Conservation (phyloP, 345 rosid genomes). For the Combretum micranthum region DNA sequence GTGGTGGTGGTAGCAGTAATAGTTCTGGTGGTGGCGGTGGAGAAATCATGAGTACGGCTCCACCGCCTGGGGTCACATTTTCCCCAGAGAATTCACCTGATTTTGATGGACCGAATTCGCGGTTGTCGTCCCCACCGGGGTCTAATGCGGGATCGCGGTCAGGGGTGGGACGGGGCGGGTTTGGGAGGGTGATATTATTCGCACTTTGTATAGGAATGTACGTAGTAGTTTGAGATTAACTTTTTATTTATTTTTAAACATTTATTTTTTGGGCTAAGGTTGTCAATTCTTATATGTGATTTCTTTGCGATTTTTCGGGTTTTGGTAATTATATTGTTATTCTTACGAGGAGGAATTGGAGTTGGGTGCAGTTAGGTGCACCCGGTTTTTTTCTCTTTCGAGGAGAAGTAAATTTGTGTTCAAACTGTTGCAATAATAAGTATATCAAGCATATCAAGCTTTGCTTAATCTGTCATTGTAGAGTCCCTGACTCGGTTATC, state of each 20-base stretch:
- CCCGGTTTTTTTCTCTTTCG: too few relatives aligned
- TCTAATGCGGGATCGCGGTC: constrained; percentile 25
- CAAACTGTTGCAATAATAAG: too few relatives aligned
- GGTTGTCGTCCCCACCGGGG: constrained; percentile 50
- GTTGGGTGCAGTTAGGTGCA: too few relatives aligned
- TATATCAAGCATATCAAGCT: too few relatives aligned
- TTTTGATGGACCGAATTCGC: constrained; percentile 31
- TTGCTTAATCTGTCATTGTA: too few relatives aligned
- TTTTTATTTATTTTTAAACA: constrained; percentile 7
- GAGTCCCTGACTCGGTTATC: too few relatives aligned
- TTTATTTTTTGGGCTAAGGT: background rate
- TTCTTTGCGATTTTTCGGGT: too few relatives aligned
- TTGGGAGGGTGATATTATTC: constrained; percentile 14
- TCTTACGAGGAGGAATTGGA: too few relatives aligned
- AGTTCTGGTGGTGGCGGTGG: constrained; percentile 17
- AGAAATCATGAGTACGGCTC: constrained; percentile 18
- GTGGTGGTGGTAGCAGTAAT: background rate
- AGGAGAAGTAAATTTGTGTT: too few relatives aligned
- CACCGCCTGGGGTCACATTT: constrained; percentile 36
- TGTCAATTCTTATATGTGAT: too few relatives aligned
- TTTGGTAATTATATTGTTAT: too few relatives aligned
- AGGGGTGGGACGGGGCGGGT: constrained; percentile 13
- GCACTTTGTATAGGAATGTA: constrained; percentile 58
- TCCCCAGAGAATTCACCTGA: constrained; percentile 45
- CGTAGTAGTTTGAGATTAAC: constrained; percentile 35